Evolutionary conservation across 2,329 filamentous ascomycete species (phyloP).

Genomic region (Diaporthe sp.): DNA sequence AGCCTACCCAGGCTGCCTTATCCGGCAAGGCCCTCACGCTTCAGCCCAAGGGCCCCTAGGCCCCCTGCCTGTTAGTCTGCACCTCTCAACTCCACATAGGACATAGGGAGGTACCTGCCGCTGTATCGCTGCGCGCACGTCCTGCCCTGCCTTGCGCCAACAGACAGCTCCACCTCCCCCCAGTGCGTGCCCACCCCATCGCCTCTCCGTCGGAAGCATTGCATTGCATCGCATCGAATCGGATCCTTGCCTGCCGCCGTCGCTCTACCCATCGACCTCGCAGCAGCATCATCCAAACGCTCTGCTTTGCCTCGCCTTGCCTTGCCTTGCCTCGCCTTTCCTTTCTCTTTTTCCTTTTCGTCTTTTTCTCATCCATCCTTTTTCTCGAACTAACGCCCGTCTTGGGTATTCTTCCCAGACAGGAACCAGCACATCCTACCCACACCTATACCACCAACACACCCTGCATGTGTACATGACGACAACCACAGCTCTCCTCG

Average conservation of each 20-base stretch:
- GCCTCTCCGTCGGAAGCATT: constrained; percentile 35
- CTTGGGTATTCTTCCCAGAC: constrained; percentile 44
- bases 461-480: constrained; percentile 50
- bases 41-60: constrained; percentile 33
- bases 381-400: constrained; percentile 42
- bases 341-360: background rate
- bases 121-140: constrained; percentile 34
- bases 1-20: constrained; percentile 27
- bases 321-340: constrained; percentile 2
- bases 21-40: constrained; percentile 36
- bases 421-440: constrained; percentile 24
- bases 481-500: constrained; percentile 46
- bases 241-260: constrained; percentile 41
- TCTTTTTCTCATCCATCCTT: constrained; percentile 7
- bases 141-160: constrained; percentile 22
- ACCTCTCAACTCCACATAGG: constrained; percentile 31
- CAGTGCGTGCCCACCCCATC: constrained; percentile 39
- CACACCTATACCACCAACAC: constrained; percentile 43
- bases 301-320: constrained; percentile 24
- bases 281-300: constrained; percentile 34
- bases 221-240: constrained; percentile 38
- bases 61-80: constrained; percentile 37
- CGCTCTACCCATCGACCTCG: constrained; percentile 36
- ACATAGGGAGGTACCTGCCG: constrained; percentile 26
- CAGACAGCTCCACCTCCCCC: constrained; percentile 32